Percentiles rank a stretch among this genome's conserved stretches.
Conservation (phyloP, 306 rosid species). For the Carpinus fangiana region DNA sequence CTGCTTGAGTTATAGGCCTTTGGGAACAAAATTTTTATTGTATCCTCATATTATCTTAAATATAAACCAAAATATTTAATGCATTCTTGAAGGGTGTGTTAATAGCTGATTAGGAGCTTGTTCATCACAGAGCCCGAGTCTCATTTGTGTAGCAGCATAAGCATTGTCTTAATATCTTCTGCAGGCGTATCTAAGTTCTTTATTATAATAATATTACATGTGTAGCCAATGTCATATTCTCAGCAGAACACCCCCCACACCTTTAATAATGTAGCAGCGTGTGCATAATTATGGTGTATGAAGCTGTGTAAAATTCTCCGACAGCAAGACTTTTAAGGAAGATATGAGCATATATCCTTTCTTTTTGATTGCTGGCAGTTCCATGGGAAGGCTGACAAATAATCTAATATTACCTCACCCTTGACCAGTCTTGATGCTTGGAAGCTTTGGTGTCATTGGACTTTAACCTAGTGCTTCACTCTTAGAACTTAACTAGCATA, state of each 20-base stretch:
- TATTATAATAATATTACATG: background rate
- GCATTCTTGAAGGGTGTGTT: background rate
- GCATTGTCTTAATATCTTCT: background rate
- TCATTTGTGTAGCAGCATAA: background rate
- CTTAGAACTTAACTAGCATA: no score
- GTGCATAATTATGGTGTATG: conserved; percentile 4
- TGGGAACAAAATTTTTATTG: background rate
- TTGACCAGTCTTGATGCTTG: background rate
- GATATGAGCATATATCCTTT: conserved; percentile 10
- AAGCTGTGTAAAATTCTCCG: background rate
- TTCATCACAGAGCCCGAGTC: background rate
- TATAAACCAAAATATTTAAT: background rate
- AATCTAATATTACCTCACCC: background rate
- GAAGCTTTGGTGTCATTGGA: background rate
- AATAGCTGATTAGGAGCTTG: background rate
- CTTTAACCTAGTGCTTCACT: background rate
- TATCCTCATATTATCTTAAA: background rate
- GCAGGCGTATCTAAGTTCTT: background rate
- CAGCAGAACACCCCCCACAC: background rate
- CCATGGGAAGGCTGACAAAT: background rate
- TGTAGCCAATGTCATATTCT: background rate
- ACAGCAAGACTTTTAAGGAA: conserved; percentile 12
- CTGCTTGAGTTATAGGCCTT: background rate
- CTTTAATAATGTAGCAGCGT: background rate
- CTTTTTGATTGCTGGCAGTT: background rate